phyloP scores from a whole-genome alignment of 2,329 filamentous ascomycete genomes.

The Periconia digitata region DNA sequence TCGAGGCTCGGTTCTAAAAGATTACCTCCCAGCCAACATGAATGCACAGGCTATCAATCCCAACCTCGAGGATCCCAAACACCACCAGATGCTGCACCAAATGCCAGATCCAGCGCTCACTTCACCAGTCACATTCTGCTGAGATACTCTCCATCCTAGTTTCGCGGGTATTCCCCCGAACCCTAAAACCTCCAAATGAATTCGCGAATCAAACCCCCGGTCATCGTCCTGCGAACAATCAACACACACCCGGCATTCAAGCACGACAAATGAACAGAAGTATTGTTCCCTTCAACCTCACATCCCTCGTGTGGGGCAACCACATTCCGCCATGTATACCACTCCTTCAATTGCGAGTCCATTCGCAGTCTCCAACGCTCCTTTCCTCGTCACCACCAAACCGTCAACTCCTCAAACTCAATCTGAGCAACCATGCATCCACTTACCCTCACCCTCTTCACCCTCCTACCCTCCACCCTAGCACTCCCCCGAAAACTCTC shows the following conservation, averaged over 20 bases:
- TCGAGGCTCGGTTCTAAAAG: too few species aligned
- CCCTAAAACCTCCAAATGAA: constrained; percentile 13
- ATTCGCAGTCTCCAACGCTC: not conserved
- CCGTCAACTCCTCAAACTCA: constrained; percentile 5
- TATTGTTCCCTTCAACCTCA: too few species aligned
- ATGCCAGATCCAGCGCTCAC: too few species aligned
- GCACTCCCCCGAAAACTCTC: constrained; percentile 1
- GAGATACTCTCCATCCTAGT: not conserved
- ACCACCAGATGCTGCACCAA: too few species aligned
- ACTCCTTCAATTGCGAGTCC: not conserved
- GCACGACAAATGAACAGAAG: constrained; percentile 5
- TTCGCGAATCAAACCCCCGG: constrained; percentile 18
- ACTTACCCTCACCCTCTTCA: constrained; percentile 2
- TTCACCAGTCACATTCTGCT: not conserved
- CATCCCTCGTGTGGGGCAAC: constrained; percentile 13
- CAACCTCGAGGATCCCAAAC: too few species aligned
- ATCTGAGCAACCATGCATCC: too few species aligned
- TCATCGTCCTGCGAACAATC: constrained; percentile 3
- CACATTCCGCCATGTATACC: constrained; percentile 1
- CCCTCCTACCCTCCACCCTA: constrained; percentile 1
- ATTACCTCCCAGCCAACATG: too few species aligned
- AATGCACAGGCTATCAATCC: too few species aligned
- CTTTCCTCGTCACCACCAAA: constrained; percentile 4
- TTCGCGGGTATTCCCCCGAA: constrained; percentile 11
- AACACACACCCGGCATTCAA: constrained; percentile 13